Evolutionary conservation across 768 basidiomycete species (phyloP), one percentile per base, ranked within the genome.

Genomic region (Rhodosporidiobolus sp.): DNA sequence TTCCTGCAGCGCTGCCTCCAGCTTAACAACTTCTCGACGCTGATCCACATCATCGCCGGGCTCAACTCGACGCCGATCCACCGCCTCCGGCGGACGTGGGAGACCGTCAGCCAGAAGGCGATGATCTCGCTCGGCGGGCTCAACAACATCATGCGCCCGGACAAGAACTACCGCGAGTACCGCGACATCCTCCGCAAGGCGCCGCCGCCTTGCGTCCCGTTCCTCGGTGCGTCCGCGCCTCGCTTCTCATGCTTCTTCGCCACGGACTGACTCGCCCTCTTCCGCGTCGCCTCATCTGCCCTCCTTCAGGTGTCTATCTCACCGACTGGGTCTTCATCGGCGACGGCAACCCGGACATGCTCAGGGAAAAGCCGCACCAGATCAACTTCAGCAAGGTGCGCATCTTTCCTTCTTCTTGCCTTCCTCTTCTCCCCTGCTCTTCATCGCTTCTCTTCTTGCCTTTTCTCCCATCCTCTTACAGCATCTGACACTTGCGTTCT

Each of bases 341-440:
- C 82, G 96, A 97, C 77, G 96, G 95, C 16, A 93, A 92, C 79
- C 89, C 90, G 62, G 92, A 98, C 83, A 87, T 85, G 76, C 84
- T 96, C 22, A 63, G 74, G 17, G 79, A 79, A 34, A 78, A 80
- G 53, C 89, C 87, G 14, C 86, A 86, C 52, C 76, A 78, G 46
- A 88, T 98, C 82, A 97, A 98, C 83, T 98, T 98, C 83, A 87
- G 89, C 79, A 99, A 99, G 82, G n/a, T n/a, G n/a, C n/a, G n/a
- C n/a, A n/a, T n/a, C n/a, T n/a, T n/a, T n/a, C n/a, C n/a, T n/a
- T n/a, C n/a, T n/a, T n/a, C n/a, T n/a, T n/a, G n/a, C n/a, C n/a
- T n/a, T n/a, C n/a, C n/a, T n/a, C n/a, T n/a, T n/a, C n/a, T n/a
- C n/a, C n/a, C n/a, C n/a, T n/a, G n/a, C n/a, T n/a, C n/a, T n/a